phyloP scores from a whole-genome alignment of 225 moss, liverwort and hornwort genomes.

The Bryoerythrophyllum caledonicum region DNA sequence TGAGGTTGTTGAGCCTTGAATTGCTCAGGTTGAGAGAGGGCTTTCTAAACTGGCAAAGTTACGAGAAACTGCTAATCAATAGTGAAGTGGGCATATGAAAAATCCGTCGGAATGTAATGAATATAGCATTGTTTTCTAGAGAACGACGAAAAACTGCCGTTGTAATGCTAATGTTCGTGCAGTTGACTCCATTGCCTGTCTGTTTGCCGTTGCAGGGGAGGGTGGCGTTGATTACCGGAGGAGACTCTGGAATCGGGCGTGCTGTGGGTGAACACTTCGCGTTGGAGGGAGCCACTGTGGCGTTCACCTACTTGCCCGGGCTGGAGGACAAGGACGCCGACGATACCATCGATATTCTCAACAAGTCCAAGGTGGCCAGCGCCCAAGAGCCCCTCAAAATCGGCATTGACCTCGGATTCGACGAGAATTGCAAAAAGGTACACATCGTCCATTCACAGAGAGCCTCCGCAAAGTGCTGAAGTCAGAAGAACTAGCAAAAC shows the following conservation, averaged over 20 bases:
- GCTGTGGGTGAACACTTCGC: conserved; percentile 66
- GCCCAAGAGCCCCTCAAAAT: conserved; percentile 68
- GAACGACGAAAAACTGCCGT: too few relatives aligned
- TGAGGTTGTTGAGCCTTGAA: too few relatives aligned
- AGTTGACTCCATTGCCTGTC: background rate
- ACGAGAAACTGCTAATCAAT: too few relatives aligned
- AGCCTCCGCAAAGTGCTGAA: too few relatives aligned
- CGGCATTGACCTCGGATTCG: conserved; percentile 64
- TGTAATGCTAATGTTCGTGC: too few relatives aligned
- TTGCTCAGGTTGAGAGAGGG: too few relatives aligned
- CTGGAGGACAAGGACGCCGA: conserved; percentile 68
- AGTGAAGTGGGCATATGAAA: too few relatives aligned
- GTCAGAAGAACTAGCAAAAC: too few relatives aligned
- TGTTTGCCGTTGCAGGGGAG: conserved; percentile 48
- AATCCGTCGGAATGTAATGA: too few relatives aligned
- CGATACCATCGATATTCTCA: conserved; percentile 62
- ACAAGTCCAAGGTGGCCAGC: conserved; percentile 33
- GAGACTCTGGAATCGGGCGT: conserved; percentile 88
- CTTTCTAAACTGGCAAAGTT: too few relatives aligned
- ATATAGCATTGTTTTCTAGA: too few relatives aligned
- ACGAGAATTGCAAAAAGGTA: conserved; percentile 86
- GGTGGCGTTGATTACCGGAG: conserved; percentile 79
- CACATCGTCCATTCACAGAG: background rate
- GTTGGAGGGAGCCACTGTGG: conserved; percentile 84
- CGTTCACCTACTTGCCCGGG: conserved; percentile 67